Percentiles rank a stretch among this genome's conserved stretches.
phyloP scores from a whole-genome alignment of 768 basidiomycete genomes.

The Hortiboletus campestris region DNA sequence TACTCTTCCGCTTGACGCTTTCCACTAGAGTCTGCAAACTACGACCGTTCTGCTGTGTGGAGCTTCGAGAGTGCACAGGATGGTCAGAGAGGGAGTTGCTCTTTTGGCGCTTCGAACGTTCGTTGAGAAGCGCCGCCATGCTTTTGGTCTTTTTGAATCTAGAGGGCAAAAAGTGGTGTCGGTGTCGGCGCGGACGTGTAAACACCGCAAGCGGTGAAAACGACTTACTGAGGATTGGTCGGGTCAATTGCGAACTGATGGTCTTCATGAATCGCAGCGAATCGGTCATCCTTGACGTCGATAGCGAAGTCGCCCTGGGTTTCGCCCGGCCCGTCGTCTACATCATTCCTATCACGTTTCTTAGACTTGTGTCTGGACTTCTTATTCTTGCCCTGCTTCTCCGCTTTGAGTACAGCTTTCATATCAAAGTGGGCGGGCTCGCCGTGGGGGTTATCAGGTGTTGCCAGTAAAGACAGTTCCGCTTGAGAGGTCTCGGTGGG shows the following conservation, averaged over 20 bases:
- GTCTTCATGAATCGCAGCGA: constrained; percentile 85
- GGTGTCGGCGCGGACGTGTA: not conserved
- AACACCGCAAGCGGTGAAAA: not conserved
- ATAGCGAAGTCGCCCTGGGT: constrained; percentile 79
- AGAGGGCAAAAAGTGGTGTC: not conserved
- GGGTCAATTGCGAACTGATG: constrained; percentile 95
- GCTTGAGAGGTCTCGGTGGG: constrained; percentile 37
- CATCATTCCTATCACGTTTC: constrained; percentile 25
- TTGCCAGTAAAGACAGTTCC: constrained; percentile 62
- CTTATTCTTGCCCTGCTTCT: constrained; percentile 56
- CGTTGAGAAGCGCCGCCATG: constrained; percentile 83
- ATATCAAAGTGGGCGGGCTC: constrained; percentile 85
- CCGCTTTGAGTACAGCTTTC: constrained; percentile 83
- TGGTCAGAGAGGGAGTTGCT: constrained; percentile 18
- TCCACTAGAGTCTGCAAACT: constrained; percentile 71
- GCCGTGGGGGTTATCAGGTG: constrained; percentile 50
- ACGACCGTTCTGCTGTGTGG: constrained; percentile 16
- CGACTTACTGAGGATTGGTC: constrained; percentile 84
- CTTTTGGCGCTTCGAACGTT: constrained; percentile 68
- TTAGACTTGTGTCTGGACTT: constrained; percentile 37
- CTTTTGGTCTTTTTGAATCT: constrained; percentile 93
- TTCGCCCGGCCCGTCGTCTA: constrained; percentile 55
- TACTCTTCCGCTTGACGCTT: constrained; percentile 82
- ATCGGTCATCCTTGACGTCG: constrained; percentile 84
- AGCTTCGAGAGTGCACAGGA: not conserved